These are phyloP conservation scores for Vanilla planifolia DNA, from an alignment of 106 monocot species.

Conservation along the genomic window DNA sequence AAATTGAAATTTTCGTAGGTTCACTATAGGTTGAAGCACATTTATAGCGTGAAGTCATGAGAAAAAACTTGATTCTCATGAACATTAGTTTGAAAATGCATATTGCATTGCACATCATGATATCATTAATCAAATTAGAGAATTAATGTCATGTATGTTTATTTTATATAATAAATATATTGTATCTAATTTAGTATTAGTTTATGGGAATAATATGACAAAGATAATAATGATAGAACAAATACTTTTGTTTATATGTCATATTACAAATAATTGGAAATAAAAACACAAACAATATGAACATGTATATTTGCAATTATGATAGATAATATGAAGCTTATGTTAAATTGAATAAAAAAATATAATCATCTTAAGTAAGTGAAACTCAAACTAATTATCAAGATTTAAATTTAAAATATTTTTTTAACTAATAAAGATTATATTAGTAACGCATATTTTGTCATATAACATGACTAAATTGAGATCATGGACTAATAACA, in stretches of 20 bases:
- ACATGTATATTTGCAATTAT: too few relatives aligned
- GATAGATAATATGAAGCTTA: too few relatives aligned
- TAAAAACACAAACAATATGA: background rate
- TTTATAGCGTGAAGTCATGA: background rate
- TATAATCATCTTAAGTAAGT: too few relatives aligned
- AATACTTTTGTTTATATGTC: too few relatives aligned
- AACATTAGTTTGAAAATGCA: background rate
- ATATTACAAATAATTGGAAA: too few relatives aligned
- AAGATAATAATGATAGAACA: background rate
- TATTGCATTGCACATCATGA: background rate
- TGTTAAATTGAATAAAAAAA: too few relatives aligned
- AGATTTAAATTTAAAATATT: too few relatives aligned
- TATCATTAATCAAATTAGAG: background rate
- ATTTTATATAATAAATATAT: background rate
- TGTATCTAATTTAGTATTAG: background rate
- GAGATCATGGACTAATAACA: too few relatives aligned
- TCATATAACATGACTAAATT: too few relatives aligned
- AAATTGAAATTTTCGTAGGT: background rate
- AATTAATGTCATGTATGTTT: background rate
- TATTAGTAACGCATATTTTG: too few relatives aligned
- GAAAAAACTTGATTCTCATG: background rate
- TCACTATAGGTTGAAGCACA: background rate
- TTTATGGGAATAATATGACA: background rate
- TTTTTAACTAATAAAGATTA: too few relatives aligned
- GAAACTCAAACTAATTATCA: too few relatives aligned